Evolutionary conservation across 108 stramenopile genomes (phyloP), one percentile per base, ranked within the genome.

Genomic region (Epipyxis sp.): DNA sequence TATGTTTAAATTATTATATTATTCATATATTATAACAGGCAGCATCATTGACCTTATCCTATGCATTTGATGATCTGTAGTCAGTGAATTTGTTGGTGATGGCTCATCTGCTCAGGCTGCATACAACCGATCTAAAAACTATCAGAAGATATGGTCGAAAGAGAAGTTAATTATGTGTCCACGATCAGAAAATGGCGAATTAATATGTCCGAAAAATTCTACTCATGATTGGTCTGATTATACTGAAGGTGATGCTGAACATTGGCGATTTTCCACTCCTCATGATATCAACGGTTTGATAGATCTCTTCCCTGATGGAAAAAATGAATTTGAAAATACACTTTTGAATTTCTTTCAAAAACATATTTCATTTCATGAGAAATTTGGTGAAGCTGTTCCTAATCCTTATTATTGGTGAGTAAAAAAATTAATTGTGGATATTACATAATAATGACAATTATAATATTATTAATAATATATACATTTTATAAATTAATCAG

Each of bases 381-480:
- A 32, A 45, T 30, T 69, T 45, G 78, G 78, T 35, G n/a, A 35
- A 37, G 1, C 41, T 39, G 34, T 80, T 20, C 80, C 80, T 59
- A 80, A 80, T 43, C 80, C 80, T 3, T 80, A 76, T 42, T 80
- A 59, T 42, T 80, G 80, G 80, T n/a, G n/a, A n/a, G n/a, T n/a
- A n/a, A n/a, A n/a, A n/a, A n/a, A n/a, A n/a, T n/a, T n/a, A n/a
- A n/a, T n/a, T n/a, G n/a, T n/a, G n/a, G n/a, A n/a, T n/a, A n/a
- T n/a, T n/a, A n/a, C n/a, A n/a, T n/a, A n/a, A n/a, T n/a, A n/a
- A n/a, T n/a, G n/a, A n/a, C n/a, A n/a, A n/a, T n/a, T n/a, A n/a
- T n/a, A n/a, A n/a, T n/a, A n/a, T n/a, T n/a, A n/a, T n/a, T n/a
- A n/a, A n/a, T n/a, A n/a, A n/a, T n/a, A n/a, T n/a, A n/a, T n/a